Conservation (phyloP, 2,329 filamentous ascomycete species). For the Pseudocercospora vitis region DNA sequence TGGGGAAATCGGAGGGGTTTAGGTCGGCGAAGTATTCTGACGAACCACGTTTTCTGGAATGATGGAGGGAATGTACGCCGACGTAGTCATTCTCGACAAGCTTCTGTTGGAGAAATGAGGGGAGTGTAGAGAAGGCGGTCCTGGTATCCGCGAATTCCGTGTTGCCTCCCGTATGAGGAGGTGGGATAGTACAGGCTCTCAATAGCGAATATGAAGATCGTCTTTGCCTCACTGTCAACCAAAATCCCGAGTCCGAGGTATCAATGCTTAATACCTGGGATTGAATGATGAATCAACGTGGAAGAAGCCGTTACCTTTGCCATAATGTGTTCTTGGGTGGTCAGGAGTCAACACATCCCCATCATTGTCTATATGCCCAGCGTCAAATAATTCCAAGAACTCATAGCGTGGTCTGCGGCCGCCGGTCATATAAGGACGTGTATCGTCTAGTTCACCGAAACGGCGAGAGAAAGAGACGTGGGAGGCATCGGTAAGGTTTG, state of each 20-base stretch:
- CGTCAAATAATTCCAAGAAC: conserved; percentile 57
- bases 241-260: no score
- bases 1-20: conserved; percentile 39
- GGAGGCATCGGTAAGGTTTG: conserved; percentile 50
- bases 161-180: neutral
- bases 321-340: conserved; percentile 5
- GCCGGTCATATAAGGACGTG: conserved; percentile 49
- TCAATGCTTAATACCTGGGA: no score
- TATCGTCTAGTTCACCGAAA: conserved; percentile 60
- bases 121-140: neutral
- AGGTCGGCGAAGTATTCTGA: conserved; percentile 36
- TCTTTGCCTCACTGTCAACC: no score
- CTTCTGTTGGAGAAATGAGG: neutral
- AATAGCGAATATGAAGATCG: neutral
- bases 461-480: conserved; percentile 53
- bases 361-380: conserved; percentile 48
- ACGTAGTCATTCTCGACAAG: neutral
- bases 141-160: conserved; percentile 1
- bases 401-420: conserved; percentile 43
- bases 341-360: conserved; percentile 10
- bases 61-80: neutral
- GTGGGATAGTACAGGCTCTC: neutral
- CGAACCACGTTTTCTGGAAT: neutral
- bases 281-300: neutral
- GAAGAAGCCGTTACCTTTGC: conserved; percentile 2